phyloP scores from a whole-genome alignment of 129 eudicot genomes.

The Arctium minus region DNA sequence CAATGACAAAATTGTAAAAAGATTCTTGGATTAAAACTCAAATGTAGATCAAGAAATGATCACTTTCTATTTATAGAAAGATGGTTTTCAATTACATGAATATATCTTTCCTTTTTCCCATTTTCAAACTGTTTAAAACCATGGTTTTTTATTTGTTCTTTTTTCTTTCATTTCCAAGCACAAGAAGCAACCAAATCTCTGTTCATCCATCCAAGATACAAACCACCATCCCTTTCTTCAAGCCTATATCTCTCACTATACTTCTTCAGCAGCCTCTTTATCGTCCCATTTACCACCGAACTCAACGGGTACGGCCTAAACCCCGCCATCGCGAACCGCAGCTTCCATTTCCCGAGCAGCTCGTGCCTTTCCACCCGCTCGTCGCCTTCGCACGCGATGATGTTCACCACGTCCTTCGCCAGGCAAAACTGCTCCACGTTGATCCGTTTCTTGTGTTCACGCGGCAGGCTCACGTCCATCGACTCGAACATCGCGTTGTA shows the following conservation, averaged over 20 bases:
- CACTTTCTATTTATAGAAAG: conserved; percentile 10
- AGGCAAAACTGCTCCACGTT: conserved; percentile 65
- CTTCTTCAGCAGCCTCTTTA: conserved; percentile 42
- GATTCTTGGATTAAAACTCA: not conserved
- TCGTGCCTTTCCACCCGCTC: conserved; percentile 84
- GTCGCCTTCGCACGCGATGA: conserved; percentile 75
- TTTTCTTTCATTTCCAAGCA: conserved; percentile 58
- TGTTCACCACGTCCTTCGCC: conserved; percentile 70
- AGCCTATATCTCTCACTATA: conserved; percentile 64
- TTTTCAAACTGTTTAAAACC: not conserved
- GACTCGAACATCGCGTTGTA: conserved; percentile 83
- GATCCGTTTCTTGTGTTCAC: conserved; percentile 60
- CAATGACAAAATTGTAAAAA: no score
- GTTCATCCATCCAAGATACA: conserved; percentile 79
- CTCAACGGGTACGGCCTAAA: conserved; percentile 68
- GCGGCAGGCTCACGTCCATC: conserved; percentile 52
- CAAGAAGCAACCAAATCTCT: conserved; percentile 76
- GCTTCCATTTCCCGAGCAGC: conserved; percentile 77
- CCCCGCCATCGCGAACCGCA: conserved; percentile 83
- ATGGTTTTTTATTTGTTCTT: not conserved
- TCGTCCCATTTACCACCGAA: conserved; percentile 60
- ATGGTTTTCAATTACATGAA: not conserved
- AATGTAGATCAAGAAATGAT: conserved; percentile 4
- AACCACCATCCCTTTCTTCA: conserved; percentile 71
- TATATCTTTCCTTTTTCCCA: not conserved